Evolutionary conservation across 495 filamentous ascomycete species (phyloP), one percentile per base, ranked within the genome.

Genomic region (Corynascus novoguineensis): DNA sequence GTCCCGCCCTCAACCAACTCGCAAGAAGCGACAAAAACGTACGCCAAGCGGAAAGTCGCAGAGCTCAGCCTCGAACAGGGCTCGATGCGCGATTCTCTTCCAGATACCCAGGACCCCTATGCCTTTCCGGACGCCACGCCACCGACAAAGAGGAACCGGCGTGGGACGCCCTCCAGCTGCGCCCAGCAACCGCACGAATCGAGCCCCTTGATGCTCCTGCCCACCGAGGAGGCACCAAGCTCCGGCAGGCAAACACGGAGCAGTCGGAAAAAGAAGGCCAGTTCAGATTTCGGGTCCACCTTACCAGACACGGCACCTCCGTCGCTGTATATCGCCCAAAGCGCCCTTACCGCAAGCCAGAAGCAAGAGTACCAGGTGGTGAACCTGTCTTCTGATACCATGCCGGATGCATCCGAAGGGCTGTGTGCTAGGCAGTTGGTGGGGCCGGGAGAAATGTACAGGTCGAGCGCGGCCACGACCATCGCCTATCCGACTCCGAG

Each of bases 261-360:
- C 25, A 52, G 50, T 5, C 21, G 27, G 24, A 35, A 21, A 15
- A 50, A 52, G 25, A 37, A 48, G 5, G 32, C 21, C 11, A 24
- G 41, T 17, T 21, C 25, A 15, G 57, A 21, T 11, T 17, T 6
- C 11, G 47, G 51, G 5, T 61, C 64, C n/a, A 52, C 31, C 48
- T 19, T 62, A 24, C 42, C 61, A 3, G 57, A 61, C n/a, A 59
- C 63, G 1, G 53, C 38, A 10, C 1, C 50, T 0, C 51, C 54
- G 6, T 58, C 44, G 6, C 41, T 70, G 24, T 70, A 66, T 42
- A 34, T 70, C 27, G 37, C 57, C 14, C 63, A 62, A 1, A 68
- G 67, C 31, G 45, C 58, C 11, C 50, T 70, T n/a, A 68, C 65
- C 3, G 51, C 65, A 4, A 70, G 67, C 24, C 67, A 70, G 60